A percentile compares a stretch with the other conserved stretches of the same genome.
These are phyloP conservation scores for Zarea fungicola DNA, from an alignment of 2,329 filamentous ascomycete species.

Conservation along the genomic window DNA sequence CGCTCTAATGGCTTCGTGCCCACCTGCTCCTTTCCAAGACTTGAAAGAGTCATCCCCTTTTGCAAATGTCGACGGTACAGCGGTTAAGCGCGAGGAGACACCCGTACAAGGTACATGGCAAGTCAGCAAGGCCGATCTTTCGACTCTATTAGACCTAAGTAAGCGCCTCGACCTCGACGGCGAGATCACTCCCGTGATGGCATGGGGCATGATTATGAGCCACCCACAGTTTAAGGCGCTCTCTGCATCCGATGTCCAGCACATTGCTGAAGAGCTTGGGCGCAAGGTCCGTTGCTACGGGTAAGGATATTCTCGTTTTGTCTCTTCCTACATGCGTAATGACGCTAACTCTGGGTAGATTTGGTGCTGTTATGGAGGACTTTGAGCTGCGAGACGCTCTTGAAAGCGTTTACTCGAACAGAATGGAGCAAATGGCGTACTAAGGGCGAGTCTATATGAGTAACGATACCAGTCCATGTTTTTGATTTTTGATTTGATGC, in stretches of 20 bases:
- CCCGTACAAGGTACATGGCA: constrained; percentile 69
- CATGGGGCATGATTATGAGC: constrained; percentile 74
- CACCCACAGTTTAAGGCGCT: constrained; percentile 66
- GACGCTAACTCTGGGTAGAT: constrained; percentile 34
- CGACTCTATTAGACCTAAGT: constrained; percentile 80
- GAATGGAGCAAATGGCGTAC: constrained; percentile 13
- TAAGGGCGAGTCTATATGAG: background rate
- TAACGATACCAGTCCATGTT: constrained; percentile 12
- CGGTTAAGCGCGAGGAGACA: constrained; percentile 21
- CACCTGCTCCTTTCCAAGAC: constrained; percentile 58
- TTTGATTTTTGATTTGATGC: background rate
- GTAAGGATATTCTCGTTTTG: constrained; percentile 47
- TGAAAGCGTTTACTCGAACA: constrained; percentile 48
- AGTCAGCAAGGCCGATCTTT: constrained; percentile 67
- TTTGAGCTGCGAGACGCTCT: constrained; percentile 74
- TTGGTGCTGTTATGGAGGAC: constrained; percentile 60
- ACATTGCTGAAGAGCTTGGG: constrained; percentile 66
- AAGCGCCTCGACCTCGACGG: constrained; percentile 76
- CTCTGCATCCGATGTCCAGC: constrained; percentile 61
- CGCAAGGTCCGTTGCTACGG: constrained; percentile 89
- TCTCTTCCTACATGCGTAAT: background rate
- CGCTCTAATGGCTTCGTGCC: constrained; percentile 87
- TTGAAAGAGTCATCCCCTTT: constrained; percentile 48
- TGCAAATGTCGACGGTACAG: constrained; percentile 36
- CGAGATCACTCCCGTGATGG: constrained; percentile 93